phyloP scores from a whole-genome alignment of 768 basidiomycete species.

The Boletus vinaceobasis region DNA sequence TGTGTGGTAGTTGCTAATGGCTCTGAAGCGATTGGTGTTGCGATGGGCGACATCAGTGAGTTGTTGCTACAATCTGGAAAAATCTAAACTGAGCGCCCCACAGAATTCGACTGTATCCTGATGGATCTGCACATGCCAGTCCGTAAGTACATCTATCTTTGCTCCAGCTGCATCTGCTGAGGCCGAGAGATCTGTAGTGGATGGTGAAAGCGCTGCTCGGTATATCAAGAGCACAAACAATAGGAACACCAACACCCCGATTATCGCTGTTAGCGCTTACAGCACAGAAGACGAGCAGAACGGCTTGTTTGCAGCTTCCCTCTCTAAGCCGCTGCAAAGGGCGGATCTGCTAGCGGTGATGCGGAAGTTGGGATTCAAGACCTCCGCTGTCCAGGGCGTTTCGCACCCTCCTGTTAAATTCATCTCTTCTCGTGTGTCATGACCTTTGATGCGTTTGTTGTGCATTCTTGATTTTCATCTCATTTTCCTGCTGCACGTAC shows the following conservation, averaged over 20 bases:
- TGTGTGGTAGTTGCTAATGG: conserved; percentile 96
- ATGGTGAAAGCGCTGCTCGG: conserved; percentile 93
- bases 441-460: conserved; percentile 21
- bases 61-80: conserved; percentile 10
- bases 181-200: conserved; percentile 47
- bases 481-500: conserved; percentile 31
- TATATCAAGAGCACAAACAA: conserved; percentile 97
- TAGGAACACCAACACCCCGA: conserved; percentile 91
- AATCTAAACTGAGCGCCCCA: conserved; percentile 4
- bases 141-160: conserved; percentile 46
- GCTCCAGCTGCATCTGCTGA: conserved; percentile 6
- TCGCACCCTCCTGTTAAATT: conserved; percentile 49
- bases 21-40: conserved; percentile 94
- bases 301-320: conserved; percentile 73
- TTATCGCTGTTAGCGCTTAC: conserved; percentile 88
- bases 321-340: conserved; percentile 89
- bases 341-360: conserved; percentile 77
- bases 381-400: conserved; percentile 63
- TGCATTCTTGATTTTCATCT: conserved; percentile 26
- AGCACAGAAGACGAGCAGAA: conserved; percentile 67
- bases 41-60: conserved; percentile 96
- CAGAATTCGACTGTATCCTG: conserved; percentile 94
- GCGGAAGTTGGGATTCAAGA: conserved; percentile 89
- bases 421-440: conserved; percentile 36
- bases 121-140: conserved; percentile 97